Base-by-base conservation (phyloP, 306 rosid genomes). In the Canavalia gladiata region DNA sequence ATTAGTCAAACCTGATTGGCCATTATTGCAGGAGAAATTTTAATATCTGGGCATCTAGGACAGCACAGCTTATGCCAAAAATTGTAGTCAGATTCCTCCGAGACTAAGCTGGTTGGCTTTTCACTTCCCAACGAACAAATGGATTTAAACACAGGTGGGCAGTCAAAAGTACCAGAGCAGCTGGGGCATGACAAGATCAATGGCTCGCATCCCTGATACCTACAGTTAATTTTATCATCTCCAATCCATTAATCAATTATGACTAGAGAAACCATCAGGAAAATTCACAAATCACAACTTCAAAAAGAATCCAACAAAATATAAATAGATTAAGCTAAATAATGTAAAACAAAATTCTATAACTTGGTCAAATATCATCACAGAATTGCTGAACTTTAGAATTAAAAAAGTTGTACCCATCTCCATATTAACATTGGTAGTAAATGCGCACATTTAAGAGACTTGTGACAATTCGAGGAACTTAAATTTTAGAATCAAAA, bases 161-260 rank as follows among this genome's bases (percentile, higher is more conserved):
- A 93, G 31, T 86, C 93, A 64, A 91, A 90, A 47, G 88, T 74
- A 59, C 82, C 86, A 81, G 89, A 88, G 88, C 99, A 93, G 86
- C 94, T 90, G 81, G 97, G 94, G 85, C 99, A 95, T 45, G 97
- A 86, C 82, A 95, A 85, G 63, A 81, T 83, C 86, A 95, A 82
- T 6, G 96, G 90, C 85, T 87, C 87, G 66, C 99, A 95, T n/a
- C 89, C 92, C 34, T 67, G 79, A 86, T 91, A 95, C 87, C 99
- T 95, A 89, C 82, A 83, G 47, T 82, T 75, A 83, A 77, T 80
- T 80, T 76, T 72, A 79, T 70, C 78, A 72, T 25, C 75, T 75
- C 62, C 66, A 62, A 74, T 84, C 35, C 30, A 81, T 82, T 49
- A 51, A 37, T 47, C 46, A 74, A 39, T 73, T 46, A 29, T 34